A percentile compares a stretch with the other conserved stretches of the same genome.
Evolutionary conservation across 768 basidiomycete species (phyloP).

Genomic region (Gloeophyllum trabeum): DNA sequence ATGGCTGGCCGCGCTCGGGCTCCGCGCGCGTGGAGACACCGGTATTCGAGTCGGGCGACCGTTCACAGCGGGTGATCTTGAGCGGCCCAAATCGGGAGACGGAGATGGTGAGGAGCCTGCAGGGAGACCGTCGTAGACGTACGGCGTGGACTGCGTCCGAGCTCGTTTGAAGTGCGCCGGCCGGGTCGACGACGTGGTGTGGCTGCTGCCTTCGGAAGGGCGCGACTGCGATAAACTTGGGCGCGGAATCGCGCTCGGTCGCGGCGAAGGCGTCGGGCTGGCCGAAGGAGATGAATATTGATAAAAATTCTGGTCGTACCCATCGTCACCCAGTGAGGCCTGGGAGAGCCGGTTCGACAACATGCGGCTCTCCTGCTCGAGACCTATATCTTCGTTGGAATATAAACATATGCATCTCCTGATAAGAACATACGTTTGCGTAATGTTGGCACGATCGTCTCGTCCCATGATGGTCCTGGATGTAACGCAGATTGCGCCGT

Average conservation of each 20-base stretch:
- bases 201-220: conserved; percentile 14
- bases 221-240: conserved; percentile 29
- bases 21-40: conserved; percentile 27
- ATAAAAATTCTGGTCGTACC: conserved; percentile 4
- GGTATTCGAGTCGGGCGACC: conserved; percentile 43
- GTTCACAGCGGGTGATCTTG: too few relatives aligned
- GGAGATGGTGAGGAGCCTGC: too few relatives aligned
- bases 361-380: conserved; percentile 72
- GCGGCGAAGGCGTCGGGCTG: conserved; percentile 13
- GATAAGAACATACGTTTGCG: conserved; percentile 51
- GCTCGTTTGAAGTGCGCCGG: conserved; percentile 28
- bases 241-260: conserved; percentile 36
- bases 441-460: conserved; percentile 70
- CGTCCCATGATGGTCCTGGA: conserved; percentile 58
- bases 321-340: conserved; percentile 36
- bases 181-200: conserved; percentile 9
- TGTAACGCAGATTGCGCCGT: conserved; percentile 24
- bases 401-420: too few relatives aligned
- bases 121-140: conserved; percentile 27
- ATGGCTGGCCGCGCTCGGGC: conserved; percentile 29
- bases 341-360: conserved; percentile 69
- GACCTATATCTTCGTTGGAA: conserved; percentile 53
- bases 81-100: too few relatives aligned
- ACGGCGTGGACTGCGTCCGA: conserved; percentile 59
- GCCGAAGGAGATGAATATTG: conserved; percentile 11